phyloP scores from a whole-genome alignment of 257 asterid species.

The Ophiorrhiza pumila region DNA sequence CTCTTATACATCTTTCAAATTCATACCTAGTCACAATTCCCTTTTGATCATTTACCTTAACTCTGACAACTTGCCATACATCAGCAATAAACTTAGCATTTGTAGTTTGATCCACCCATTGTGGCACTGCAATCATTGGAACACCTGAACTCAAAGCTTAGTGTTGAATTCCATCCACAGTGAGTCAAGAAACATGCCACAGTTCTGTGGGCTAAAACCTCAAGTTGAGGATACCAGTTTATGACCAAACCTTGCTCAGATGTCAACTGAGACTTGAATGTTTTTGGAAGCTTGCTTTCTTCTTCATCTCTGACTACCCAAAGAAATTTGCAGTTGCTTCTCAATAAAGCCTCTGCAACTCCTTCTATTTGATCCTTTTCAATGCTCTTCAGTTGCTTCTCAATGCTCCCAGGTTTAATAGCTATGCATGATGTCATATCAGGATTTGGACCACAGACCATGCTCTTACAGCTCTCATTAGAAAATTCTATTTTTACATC shows the following conservation, averaged over 20 bases:
- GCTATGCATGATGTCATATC: conserved; percentile 26
- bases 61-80: conserved; percentile 24
- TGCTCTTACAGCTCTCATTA: conserved; percentile 29
- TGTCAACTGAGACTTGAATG: conserved; percentile 12
- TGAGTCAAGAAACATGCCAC: conserved; percentile 33
- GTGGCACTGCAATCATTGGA: conserved; percentile 26
- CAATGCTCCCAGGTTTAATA: conserved; percentile 27
- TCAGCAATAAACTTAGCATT: conserved; percentile 29
- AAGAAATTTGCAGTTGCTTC: conserved; percentile 17
- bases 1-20: conserved; percentile 21
- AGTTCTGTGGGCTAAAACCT: conserved; percentile 26
- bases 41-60: conserved; percentile 19
- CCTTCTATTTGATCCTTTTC: conserved; percentile 30
- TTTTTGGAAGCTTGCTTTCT: conserved; percentile 24
- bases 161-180: conserved; percentile 38
- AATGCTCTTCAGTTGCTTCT: background rate
- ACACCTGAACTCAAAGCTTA: conserved; percentile 27
- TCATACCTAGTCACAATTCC: conserved; percentile 25
- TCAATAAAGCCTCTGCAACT: conserved; percentile 19
- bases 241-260: conserved; percentile 20
- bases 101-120: conserved; percentile 24
- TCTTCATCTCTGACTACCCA: conserved; percentile 32
- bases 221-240: conserved; percentile 34
- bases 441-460: conserved; percentile 14
- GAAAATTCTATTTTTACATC: conserved; percentile 29